These are phyloP conservation scores for Daldinia bambusicola DNA, from an alignment of 495 filamentous ascomycete species.

Conservation along the genomic window DNA sequence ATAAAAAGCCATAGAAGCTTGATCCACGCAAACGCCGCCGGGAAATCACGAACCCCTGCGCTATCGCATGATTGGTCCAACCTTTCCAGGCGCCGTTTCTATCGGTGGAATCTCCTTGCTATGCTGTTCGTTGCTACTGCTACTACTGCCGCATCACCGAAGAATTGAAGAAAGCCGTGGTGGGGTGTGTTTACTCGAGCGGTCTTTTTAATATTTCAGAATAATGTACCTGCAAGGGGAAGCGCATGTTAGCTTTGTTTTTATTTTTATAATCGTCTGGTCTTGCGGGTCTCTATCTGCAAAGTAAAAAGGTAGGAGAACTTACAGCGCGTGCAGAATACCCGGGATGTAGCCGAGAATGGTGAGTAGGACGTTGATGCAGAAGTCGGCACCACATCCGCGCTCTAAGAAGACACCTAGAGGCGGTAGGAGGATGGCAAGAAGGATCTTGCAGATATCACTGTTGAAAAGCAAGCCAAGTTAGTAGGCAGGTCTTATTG, in stretches of 20 bases:
- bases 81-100: slow-evolving; percentile 26
- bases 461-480: slow-evolving; percentile 52
- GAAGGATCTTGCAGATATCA: slow-evolving; percentile 90
- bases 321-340: slow-evolving; percentile 76
- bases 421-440: slow-evolving; percentile 87
- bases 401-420: slow-evolving; percentile 92
- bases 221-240: slow-evolving; percentile 56
- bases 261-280: background rate
- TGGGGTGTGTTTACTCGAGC: background rate
- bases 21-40: slow-evolving; percentile 37
- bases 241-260: slow-evolving; percentile 27
- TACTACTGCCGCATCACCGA: slow-evolving; percentile 12
- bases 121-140: slow-evolving; percentile 16
- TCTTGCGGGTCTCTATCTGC: too few species aligned
- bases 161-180: slow-evolving; percentile 23
- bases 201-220: slow-evolving; percentile 57
- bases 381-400: slow-evolving; percentile 81
- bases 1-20: slow-evolving; percentile 16
- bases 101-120: slow-evolving; percentile 22
- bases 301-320: slow-evolving; percentile 13
- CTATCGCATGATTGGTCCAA: slow-evolving; percentile 33
- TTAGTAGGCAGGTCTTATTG: slow-evolving; percentile 10
- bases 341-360: slow-evolving; percentile 84
- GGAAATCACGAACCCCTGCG: slow-evolving; percentile 32
- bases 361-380: slow-evolving; percentile 89